Evolutionary conservation across 768 basidiomycete species (phyloP).

Genomic region (Tephrocybe sp.): DNA sequence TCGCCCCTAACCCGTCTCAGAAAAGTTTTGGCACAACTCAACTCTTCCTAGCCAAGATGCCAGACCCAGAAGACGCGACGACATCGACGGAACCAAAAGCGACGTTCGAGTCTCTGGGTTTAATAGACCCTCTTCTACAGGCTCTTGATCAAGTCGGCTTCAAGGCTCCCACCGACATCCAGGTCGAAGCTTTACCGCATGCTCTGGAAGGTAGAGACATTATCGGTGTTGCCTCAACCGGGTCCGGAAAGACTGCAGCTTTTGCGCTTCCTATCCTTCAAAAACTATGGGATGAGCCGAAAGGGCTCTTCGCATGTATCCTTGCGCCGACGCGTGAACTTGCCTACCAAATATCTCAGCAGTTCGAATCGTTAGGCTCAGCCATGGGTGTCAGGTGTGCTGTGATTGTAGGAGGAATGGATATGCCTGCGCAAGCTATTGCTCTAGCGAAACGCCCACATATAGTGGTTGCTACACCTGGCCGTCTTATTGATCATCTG

Average conservation of each 20-base stretch:
- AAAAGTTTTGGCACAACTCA: slow-evolving; percentile 15
- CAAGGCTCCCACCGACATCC: slow-evolving; percentile 89
- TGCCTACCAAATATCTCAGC: slow-evolving; percentile 97
- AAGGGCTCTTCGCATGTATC: slow-evolving; percentile 89
- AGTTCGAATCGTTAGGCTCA: slow-evolving; percentile 89
- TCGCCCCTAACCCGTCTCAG: slow-evolving; percentile 17
- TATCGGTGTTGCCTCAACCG: slow-evolving; percentile 97
- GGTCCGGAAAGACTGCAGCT: slow-evolving; percentile 96
- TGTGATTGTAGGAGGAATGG: slow-evolving; percentile 94
- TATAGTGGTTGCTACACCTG: slow-evolving; percentile 93
- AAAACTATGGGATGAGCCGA: slow-evolving; percentile 94
- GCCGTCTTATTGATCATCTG: slow-evolving; percentile 88
- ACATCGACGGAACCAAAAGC: slow-evolving; percentile 28
- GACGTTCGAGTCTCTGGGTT: slow-evolving; percentile 81
- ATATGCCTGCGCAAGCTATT: slow-evolving; percentile 86
- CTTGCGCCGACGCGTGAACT: slow-evolving; percentile 97
- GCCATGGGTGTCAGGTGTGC: slow-evolving; percentile 90
- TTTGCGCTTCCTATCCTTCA: slow-evolving; percentile 96
- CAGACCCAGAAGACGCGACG: slow-evolving; percentile 60
- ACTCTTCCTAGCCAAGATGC: slow-evolving; percentile 37
- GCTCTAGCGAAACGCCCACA: slow-evolving; percentile 93
- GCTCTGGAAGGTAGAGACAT: slow-evolving; percentile 92
- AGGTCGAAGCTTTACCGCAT: slow-evolving; percentile 78
- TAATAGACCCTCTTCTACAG: slow-evolving; percentile 87
- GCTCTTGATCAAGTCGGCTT: slow-evolving; percentile 80